A percentile compares a stretch with the other conserved stretches of the same genome.
Evolutionary conservation across 2,329 filamentous ascomycete genomes (phyloP).

Genomic region (Sclerotinia glacialis): DNA sequence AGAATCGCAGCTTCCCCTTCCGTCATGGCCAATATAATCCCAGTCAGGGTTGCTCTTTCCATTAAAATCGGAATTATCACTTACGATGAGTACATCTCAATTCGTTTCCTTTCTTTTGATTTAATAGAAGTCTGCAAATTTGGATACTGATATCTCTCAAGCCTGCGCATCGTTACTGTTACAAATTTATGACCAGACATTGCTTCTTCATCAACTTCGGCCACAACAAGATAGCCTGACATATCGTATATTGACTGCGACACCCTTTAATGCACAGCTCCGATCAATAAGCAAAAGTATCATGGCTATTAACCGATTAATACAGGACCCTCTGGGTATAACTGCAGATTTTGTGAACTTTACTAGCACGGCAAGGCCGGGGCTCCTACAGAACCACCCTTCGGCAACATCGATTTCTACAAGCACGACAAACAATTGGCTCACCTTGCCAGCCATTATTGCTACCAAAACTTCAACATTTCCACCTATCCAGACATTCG

Average conservation of each 20-base stretch:
- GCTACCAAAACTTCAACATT: not conserved
- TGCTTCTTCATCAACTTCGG: not conserved
- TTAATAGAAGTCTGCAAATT: not conserved
- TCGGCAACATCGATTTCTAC: not conserved
- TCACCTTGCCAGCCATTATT: not conserved
- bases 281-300: not conserved
- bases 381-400: not conserved
- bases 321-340: not conserved
- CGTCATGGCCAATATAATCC: not conserved
- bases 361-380: not conserved
- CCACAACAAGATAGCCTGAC: not conserved
- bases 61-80: not conserved
- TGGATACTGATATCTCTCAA: conserved; percentile 15
- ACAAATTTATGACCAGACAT: conserved; percentile 1
- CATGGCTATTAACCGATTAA: conserved; percentile 1
- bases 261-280: not conserved
- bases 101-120: too few relatives aligned
- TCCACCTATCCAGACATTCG: conserved; percentile 2
- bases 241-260: not conserved
- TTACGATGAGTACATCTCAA: not conserved
- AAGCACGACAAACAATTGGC: not conserved
- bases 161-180: conserved; percentile 12
- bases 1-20: not conserved
- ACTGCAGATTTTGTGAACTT: not conserved
- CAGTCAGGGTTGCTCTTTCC: not conserved